Evolutionary conservation across 2,329 filamentous ascomycete species (phyloP).

Genomic region (Reticulascus tulasneorum): DNA sequence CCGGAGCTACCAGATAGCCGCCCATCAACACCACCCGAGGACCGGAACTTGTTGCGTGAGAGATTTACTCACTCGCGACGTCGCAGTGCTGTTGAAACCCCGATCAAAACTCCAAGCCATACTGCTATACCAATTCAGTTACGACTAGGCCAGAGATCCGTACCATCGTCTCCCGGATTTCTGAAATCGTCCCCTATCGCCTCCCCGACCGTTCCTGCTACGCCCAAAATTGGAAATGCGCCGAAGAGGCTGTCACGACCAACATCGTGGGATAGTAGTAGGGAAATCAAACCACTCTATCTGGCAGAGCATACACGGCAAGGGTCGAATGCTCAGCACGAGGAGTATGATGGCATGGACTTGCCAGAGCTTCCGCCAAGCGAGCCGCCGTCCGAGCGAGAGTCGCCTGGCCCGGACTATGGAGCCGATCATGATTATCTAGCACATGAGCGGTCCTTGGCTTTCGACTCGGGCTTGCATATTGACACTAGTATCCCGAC

Average conservation of each 20-base stretch:
- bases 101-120: slow-evolving; percentile 47
- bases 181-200: slow-evolving; percentile 34
- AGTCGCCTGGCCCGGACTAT: slow-evolving; percentile 29
- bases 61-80: slow-evolving; percentile 42
- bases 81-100: slow-evolving; percentile 44
- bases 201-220: slow-evolving; percentile 25
- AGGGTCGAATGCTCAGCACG: slow-evolving; percentile 19
- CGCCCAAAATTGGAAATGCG: slow-evolving; percentile 27
- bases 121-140: slow-evolving; percentile 57
- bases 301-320: slow-evolving; percentile 64
- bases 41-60: slow-evolving; percentile 36
- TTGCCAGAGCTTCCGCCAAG: slow-evolving; percentile 49
- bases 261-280: slow-evolving; percentile 58
- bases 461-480: slow-evolving; percentile 24
- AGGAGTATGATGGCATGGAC: slow-evolving; percentile 28
- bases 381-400: slow-evolving; percentile 29
- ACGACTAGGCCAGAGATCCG: slow-evolving; percentile 44
- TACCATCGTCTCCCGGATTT: slow-evolving; percentile 37
- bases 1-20: slow-evolving; percentile 58
- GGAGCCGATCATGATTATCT: no score
- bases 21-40: slow-evolving; percentile 51
- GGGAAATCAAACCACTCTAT: slow-evolving; percentile 77
- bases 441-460: slow-evolving; percentile 15
- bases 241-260: slow-evolving; percentile 42
- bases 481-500: slow-evolving; percentile 35